Evolutionary conservation across 2,329 filamentous ascomycete genomes (phyloP).

Genomic region (Dothistroma septosporum): DNA sequence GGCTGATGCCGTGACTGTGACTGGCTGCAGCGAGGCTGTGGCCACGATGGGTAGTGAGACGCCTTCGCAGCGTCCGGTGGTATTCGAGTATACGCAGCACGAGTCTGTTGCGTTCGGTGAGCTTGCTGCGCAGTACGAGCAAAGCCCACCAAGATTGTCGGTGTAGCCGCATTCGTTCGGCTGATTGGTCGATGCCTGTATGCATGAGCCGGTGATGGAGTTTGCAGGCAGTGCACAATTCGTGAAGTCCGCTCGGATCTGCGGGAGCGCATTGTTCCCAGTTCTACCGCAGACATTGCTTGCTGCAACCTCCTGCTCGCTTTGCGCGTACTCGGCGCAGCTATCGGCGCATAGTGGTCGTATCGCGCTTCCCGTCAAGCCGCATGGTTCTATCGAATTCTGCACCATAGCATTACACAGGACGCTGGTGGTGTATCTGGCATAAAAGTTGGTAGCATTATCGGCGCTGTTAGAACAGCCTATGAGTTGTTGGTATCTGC

Average conservation of each 20-base stretch:
- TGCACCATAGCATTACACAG: constrained; percentile 94
- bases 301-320: constrained; percentile 78
- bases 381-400: constrained; percentile 70
- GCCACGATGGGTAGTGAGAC: constrained; percentile 67
- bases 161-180: constrained; percentile 80
- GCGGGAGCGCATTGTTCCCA: constrained; percentile 57
- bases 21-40: constrained; percentile 57
- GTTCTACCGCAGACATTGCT: constrained; percentile 71
- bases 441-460: constrained; percentile 79
- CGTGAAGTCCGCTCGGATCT: constrained; percentile 89
- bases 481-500: constrained; percentile 74
- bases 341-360: constrained; percentile 82
- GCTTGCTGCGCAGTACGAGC: constrained; percentile 77
- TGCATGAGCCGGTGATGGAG: constrained; percentile 70
- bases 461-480: constrained; percentile 74
- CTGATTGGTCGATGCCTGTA: constrained; percentile 75
- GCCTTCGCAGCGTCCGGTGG: constrained; percentile 66
- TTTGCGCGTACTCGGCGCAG: constrained; percentile 82
- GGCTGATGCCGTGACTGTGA: constrained; percentile 59
- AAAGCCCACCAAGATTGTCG: constrained; percentile 68
- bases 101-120: constrained; percentile 91
- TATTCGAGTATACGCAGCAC: constrained; percentile 80
- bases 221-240: constrained; percentile 80
- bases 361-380: constrained; percentile 59
- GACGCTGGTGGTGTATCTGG: constrained; percentile 85